A percentile compares a stretch with the other conserved stretches of the same genome.
These are phyloP conservation scores for Botryotinia globosa DNA, from an alignment of 2,329 filamentous ascomycete genomes.

Conservation along the genomic window DNA sequence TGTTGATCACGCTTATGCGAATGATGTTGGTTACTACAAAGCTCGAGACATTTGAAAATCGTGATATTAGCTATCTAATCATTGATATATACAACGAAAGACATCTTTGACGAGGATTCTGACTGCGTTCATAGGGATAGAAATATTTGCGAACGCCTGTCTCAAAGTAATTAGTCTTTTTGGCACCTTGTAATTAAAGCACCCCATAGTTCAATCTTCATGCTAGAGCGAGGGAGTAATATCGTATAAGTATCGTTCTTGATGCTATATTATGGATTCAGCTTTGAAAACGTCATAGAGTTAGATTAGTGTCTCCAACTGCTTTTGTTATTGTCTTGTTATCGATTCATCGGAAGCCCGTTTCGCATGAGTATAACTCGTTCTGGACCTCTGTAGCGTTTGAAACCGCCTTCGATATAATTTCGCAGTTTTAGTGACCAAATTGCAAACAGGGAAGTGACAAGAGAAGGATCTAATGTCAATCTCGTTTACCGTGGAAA, in stretches of 20 bases:
- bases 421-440: neutral
- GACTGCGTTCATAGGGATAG: neutral
- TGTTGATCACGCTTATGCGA: neutral
- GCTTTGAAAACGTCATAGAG: too few relatives aligned
- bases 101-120: rapidly evolving
- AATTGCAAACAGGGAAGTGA: neutral
- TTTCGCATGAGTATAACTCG: neutral
- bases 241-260: neutral
- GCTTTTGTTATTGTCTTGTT: neutral
- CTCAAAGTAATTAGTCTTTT: neutral
- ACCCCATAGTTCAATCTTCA: neutral
- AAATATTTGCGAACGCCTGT: too few relatives aligned
- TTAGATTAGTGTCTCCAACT: neutral
- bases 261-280: neutral
- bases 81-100: neutral
- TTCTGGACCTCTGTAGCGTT: neutral
- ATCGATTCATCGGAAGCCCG: neutral
- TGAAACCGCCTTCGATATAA: neutral
- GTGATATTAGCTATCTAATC: neutral
- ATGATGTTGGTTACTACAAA: neutral
- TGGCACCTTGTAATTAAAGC: neutral
- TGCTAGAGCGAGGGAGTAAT: neutral
- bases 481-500: neutral
- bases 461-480: neutral
- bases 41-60: neutral